Percentiles rank a stretch among this genome's conserved stretches.
Evolutionary conservation across 2,329 filamentous ascomycete genomes (phyloP).

Genomic region (Penicillium corylophilum): DNA sequence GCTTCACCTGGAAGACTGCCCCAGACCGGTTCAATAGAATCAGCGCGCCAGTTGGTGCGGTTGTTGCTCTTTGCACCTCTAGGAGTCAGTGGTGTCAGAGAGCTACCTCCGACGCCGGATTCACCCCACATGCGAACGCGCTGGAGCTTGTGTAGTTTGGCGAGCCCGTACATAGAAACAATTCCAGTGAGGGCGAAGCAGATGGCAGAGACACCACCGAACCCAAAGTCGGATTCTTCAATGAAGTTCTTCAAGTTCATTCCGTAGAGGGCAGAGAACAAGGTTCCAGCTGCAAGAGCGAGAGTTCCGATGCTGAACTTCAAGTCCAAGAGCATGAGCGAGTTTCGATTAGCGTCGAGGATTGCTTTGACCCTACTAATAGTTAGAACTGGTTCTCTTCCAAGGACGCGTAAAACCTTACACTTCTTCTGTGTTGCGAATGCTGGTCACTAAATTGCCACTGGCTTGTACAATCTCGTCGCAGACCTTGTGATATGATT

Average conservation of each 20-base stretch:
- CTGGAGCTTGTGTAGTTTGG: constrained; percentile 81
- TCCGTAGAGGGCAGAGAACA: constrained; percentile 96
- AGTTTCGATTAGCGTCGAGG: constrained; percentile 95
- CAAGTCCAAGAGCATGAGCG: constrained; percentile 93
- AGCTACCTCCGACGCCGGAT: constrained; percentile 40
- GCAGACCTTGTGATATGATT: constrained; percentile 96
- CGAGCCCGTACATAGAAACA: constrained; percentile 80
- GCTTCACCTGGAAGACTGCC: constrained; percentile 41
- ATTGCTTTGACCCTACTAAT: constrained; percentile 80
- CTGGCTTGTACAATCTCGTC: constrained; percentile 97
- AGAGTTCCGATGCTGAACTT: constrained; percentile 95
- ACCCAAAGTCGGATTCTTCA: constrained; percentile 87
- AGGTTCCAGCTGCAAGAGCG: constrained; percentile 90
- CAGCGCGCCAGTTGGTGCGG: constrained; percentile 44
- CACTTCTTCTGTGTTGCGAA: constrained; percentile 98
- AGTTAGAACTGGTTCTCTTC: constrained; percentile 15
- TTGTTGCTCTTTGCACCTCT: constrained; percentile 24
- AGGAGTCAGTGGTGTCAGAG: constrained; percentile 28
- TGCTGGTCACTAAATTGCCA: constrained; percentile 87
- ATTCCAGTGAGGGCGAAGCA: constrained; percentile 72
- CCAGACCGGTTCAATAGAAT: constrained; percentile 45
- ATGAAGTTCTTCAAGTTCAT: constrained; percentile 99
- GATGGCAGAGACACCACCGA: constrained; percentile 68
- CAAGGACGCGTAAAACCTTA: constrained; percentile 48
- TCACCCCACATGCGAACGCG: constrained; percentile 82